Percentiles rank a stretch among this genome's conserved stretches.
phyloP scores from a whole-genome alignment of 306 rosid genomes.

The Medicago lupulina region DNA sequence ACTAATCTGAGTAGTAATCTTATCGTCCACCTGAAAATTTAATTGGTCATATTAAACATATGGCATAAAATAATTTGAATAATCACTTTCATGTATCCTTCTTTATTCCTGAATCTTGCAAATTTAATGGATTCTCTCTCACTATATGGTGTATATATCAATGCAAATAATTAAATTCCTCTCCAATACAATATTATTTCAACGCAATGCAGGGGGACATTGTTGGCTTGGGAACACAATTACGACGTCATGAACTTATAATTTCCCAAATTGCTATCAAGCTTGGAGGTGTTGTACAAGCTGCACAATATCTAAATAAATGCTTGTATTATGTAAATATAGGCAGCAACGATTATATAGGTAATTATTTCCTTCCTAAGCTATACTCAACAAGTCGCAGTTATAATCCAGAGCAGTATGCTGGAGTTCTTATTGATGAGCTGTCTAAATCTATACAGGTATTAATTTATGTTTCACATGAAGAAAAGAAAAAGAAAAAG shows the following conservation, averaged over 20 bases:
- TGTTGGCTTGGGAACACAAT: conserved; percentile 40
- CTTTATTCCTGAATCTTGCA: too few relatives aligned
- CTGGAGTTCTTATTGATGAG: conserved; percentile 36
- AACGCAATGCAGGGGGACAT: conserved; percentile 45
- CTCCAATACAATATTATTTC: background rate
- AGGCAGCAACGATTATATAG: too few relatives aligned
- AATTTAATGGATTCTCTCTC: too few relatives aligned
- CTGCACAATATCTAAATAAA: too few relatives aligned
- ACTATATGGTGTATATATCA: background rate
- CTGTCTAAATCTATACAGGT: conserved; percentile 44
- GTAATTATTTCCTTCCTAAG: conserved; percentile 24
- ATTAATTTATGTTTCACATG: background rate
- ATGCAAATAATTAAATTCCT: background rate
- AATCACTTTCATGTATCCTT: too few relatives aligned
- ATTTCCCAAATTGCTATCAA: background rate
- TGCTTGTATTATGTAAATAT: too few relatives aligned
- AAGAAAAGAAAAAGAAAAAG: background rate
- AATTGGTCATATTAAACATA: too few relatives aligned
- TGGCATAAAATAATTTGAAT: too few relatives aligned
- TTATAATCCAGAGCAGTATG: conserved; percentile 43
- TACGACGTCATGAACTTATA: conserved; percentile 32
- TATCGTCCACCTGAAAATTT: too few relatives aligned
- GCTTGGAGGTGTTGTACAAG: background rate
- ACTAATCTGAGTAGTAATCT: too few relatives aligned
- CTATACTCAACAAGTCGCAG: conserved; percentile 27